Evolutionary conservation across 805 yeast species (phyloP).

Genomic region (Ogataea sp.): DNA sequence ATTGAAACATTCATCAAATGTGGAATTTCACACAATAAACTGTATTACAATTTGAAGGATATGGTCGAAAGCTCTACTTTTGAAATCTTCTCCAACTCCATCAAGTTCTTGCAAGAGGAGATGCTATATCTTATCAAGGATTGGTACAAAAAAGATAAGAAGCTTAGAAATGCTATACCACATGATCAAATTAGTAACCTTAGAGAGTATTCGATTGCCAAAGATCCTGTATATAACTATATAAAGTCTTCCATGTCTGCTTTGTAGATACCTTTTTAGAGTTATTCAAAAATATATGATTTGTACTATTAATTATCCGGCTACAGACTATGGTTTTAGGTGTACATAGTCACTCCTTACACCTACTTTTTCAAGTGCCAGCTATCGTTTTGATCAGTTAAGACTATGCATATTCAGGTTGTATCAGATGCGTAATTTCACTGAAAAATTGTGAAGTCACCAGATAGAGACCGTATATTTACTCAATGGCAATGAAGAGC

Average conservation of each 20-base stretch:
- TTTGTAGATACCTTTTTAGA: conserved; percentile 4
- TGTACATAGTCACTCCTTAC: too few relatives aligned
- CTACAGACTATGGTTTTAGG: too few relatives aligned
- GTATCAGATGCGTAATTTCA: too few relatives aligned
- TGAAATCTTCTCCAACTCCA: conserved; percentile 43
- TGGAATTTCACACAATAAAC: conserved; percentile 55
- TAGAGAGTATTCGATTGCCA: conserved; percentile 37
- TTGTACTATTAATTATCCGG: too few relatives aligned
- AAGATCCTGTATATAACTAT: conserved; percentile 51
- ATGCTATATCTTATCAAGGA: conserved; percentile 54
- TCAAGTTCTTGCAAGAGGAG: conserved; percentile 34
- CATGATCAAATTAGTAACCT: conserved; percentile 36
- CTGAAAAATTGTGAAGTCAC: too few relatives aligned
- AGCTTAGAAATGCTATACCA: conserved; percentile 48
- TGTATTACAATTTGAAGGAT: conserved; percentile 57
- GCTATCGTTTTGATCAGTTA: too few relatives aligned
- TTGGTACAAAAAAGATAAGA: conserved; percentile 63
- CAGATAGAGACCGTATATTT: not conserved
- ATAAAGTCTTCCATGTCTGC: conserved; percentile 32
- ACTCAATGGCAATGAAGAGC: not conserved
- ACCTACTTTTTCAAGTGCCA: too few relatives aligned
- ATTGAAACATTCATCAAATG: conserved; percentile 56
- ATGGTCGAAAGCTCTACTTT: conserved; percentile 51
- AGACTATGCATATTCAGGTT: too few relatives aligned
- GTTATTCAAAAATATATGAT: not conserved